A percentile compares a stretch with the other conserved stretches of the same genome.
These are phyloP conservation scores for Pichia deserticola DNA, from an alignment of 805 yeast genomes.

Conservation along the genomic window DNA sequence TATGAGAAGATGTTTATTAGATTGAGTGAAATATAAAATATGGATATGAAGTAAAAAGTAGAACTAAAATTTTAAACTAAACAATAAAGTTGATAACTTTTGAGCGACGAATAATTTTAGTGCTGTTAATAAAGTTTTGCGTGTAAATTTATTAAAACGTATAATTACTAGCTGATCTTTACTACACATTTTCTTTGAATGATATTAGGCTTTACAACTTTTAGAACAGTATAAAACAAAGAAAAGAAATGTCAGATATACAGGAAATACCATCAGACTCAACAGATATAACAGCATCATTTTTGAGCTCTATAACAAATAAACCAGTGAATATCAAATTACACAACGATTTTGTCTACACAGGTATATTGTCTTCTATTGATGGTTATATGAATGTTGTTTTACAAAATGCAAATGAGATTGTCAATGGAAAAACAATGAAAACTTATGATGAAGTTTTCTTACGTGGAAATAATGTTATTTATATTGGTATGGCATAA, in stretches of 20 bases:
- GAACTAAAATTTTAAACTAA: too few relatives aligned
- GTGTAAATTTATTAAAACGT: too few relatives aligned
- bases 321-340: conserved; percentile 74
- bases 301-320: conserved; percentile 74
- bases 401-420: conserved; percentile 68
- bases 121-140: too few relatives aligned
- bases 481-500: conserved; percentile 28
- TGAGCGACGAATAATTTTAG: too few relatives aligned
- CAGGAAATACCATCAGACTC: not conserved
- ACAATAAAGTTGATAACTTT: too few relatives aligned
- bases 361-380: conserved; percentile 61
- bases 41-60: too few relatives aligned
- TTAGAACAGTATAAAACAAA: not conserved
- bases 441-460: conserved; percentile 67
- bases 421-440: conserved; percentile 42
- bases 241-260: not conserved
- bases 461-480: conserved; percentile 80
- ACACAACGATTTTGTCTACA: conserved; percentile 80
- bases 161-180: too few relatives aligned
- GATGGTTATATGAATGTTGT: conserved; percentile 98
- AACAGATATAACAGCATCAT: conserved; percentile 28
- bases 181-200: too few relatives aligned
- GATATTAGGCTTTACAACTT: not conserved
- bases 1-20: too few relatives aligned
- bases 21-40: too few relatives aligned